Evolutionary conservation across 1,284 basidiomycete genomes (phyloP).

Genomic region (Malassezia obtusa): DNA sequence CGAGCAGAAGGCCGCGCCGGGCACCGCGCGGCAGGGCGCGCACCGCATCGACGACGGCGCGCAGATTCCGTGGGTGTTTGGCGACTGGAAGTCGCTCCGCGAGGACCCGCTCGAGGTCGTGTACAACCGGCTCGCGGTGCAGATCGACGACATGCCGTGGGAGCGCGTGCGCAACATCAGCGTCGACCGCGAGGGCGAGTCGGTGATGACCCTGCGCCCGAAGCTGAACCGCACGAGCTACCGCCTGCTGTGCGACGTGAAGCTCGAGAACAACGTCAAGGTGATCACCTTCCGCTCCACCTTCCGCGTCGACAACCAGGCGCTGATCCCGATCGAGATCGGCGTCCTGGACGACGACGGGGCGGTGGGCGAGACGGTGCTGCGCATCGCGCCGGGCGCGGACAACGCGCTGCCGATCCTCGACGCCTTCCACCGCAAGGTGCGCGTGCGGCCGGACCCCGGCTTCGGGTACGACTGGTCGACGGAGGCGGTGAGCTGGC

Average conservation of each 20-base stretch:
- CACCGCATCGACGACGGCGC: constrained; percentile 59
- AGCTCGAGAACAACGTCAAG: constrained; percentile 86
- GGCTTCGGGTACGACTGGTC: constrained; percentile 95
- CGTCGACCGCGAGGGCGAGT: constrained; percentile 90
- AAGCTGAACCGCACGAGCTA: constrained; percentile 65
- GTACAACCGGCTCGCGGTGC: constrained; percentile 47
- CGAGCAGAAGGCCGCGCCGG: constrained; percentile 24
- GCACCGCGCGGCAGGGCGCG: constrained; percentile 11
- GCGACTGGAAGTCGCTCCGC: constrained; percentile 87
- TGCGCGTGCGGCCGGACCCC: constrained; percentile 84
- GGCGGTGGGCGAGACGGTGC: constrained; percentile 67
- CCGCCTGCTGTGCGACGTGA: constrained; percentile 81
- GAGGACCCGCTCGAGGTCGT: constrained; percentile 52
- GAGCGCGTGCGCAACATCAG: constrained; percentile 78
- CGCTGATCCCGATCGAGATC: constrained; percentile 84
- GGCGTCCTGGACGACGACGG: constrained; percentile 78
- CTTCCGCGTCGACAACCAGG: constrained; percentile 83
- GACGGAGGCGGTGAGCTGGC: constrained; percentile 69
- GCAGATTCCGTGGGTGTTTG: constrained; percentile 87
- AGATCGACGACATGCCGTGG: constrained; percentile 80
- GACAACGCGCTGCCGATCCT: constrained; percentile 85
- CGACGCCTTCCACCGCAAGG: constrained; percentile 69
- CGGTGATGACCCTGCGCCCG: constrained; percentile 74
- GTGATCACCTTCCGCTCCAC: constrained; percentile 88
- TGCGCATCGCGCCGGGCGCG: constrained; percentile 82